Evolutionary conservation across 1,284 basidiomycete species (phyloP).

Genomic region (Naganishia cerealis): DNA sequence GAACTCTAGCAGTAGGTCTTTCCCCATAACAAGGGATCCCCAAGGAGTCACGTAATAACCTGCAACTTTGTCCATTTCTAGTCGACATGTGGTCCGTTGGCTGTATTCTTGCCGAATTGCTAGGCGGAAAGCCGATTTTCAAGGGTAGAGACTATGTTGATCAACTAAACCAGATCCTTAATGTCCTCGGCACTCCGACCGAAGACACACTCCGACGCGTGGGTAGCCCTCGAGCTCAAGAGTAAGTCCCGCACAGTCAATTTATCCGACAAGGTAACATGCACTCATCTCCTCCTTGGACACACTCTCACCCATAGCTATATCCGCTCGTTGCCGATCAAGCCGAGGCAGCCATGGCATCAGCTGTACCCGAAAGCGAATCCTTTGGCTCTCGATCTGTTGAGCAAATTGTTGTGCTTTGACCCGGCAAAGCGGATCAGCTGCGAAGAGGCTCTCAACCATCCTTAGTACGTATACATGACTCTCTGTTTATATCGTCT

Average conservation of each 20-base stretch:
- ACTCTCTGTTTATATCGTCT: neutral
- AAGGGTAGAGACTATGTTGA: conserved; percentile 98
- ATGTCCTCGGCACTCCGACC: conserved; percentile 93
- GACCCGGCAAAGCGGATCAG: conserved; percentile 93
- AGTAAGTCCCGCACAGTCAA: conserved; percentile 41
- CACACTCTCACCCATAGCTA: conserved; percentile 58
- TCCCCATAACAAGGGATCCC: neutral
- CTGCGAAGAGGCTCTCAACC: conserved; percentile 90
- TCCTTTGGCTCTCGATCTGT: conserved; percentile 86
- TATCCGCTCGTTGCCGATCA: conserved; percentile 95
- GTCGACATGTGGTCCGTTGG: conserved; percentile 99
- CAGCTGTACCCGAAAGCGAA: conserved; percentile 91
- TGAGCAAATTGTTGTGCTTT: conserved; percentile 88
- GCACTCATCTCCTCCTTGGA: neutral
- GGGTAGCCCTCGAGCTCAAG: conserved; percentile 77
- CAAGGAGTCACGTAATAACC: neutral
- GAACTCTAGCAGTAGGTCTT: conserved; percentile 56
- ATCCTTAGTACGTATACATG: conserved; percentile 67
- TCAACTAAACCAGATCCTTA: conserved; percentile 96
- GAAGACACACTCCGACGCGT: conserved; percentile 94
- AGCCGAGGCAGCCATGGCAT: conserved; percentile 86
- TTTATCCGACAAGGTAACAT: neutral
- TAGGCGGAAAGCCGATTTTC: conserved; percentile 96
- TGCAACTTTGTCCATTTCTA: conserved; percentile 39
- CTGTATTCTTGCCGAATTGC: conserved; percentile 93